Conservation (phyloP, 805 yeast species). For the Yarrowia divulgata region DNA sequence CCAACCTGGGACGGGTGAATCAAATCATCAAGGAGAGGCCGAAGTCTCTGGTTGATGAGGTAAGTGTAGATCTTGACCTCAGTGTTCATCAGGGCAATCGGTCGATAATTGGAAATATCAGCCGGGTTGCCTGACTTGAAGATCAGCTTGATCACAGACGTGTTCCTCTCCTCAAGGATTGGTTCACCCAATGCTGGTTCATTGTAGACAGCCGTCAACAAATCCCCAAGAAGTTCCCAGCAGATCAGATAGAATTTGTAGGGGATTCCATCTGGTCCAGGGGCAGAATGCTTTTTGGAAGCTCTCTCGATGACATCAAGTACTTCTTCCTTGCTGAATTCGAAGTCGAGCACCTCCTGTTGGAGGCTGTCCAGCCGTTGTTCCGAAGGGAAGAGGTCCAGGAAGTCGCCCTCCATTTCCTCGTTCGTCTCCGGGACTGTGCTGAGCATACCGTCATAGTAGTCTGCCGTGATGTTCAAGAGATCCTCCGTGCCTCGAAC, state of each 20-base stretch:
- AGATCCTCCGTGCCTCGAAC: background rate
- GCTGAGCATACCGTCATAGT: background rate
- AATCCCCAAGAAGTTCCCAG: background rate
- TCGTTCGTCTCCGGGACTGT: background rate
- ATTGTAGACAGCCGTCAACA: constrained; percentile 4
- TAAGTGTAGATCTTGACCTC: constrained; percentile 3
- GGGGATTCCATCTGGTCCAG: constrained; percentile 3
- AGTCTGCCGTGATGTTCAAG: background rate
- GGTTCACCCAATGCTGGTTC: background rate
- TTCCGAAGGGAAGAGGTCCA: background rate
- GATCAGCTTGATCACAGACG: background rate
- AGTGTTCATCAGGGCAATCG: too few species aligned
- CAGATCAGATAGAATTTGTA: background rate
- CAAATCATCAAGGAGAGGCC: background rate
- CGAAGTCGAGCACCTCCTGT: background rate
- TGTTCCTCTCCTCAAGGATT: constrained; percentile 1
- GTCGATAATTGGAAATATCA: background rate
- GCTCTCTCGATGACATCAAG: background rate
- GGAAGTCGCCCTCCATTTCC: background rate
- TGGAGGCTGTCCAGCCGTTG: background rate
- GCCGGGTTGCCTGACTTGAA: background rate
- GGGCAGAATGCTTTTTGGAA: background rate
- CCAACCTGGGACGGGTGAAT: background rate
- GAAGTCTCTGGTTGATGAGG: background rate
- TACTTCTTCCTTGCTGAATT: background rate